Conservation (phyloP, 2,329 filamentous ascomycete genomes). For the Sclerotinia sclerotiorum region DNA sequence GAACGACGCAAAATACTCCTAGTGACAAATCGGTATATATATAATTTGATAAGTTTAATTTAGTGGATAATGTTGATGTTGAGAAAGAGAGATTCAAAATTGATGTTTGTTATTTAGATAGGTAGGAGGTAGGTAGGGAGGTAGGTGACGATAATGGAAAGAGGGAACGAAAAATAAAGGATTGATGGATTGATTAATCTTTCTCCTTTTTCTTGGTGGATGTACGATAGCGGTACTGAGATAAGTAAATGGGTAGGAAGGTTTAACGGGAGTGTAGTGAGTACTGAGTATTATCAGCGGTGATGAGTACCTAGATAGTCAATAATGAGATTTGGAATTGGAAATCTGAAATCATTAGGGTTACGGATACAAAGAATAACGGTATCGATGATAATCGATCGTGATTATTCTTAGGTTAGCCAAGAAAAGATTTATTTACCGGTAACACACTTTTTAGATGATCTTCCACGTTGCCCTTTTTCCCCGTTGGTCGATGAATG, state of each 20-base stretch:
- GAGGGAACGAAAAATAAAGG: neutral
- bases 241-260: neutral
- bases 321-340: constrained; percentile 1
- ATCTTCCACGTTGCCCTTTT: neutral
- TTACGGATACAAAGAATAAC: too few species aligned
- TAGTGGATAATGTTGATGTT: neutral
- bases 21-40: neutral
- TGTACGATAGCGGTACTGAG: neutral
- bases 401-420: neutral
- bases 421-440: neutral
- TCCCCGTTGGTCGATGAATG: neutral
- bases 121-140: too few species aligned
- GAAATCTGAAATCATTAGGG: neutral
- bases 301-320: neutral
- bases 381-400: neutral
- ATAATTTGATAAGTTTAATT: neutral
- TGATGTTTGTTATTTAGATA: neutral
- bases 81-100: neutral
- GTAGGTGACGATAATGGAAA: constrained; percentile 4
- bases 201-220: neutral
- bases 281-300: too few species aligned
- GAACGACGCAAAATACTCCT: neutral
- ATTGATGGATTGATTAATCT: neutral
- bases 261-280: neutral
- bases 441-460: too few species aligned